Conservation (phyloP, 345 rosid genomes). For the Citropsis articulata region DNA sequence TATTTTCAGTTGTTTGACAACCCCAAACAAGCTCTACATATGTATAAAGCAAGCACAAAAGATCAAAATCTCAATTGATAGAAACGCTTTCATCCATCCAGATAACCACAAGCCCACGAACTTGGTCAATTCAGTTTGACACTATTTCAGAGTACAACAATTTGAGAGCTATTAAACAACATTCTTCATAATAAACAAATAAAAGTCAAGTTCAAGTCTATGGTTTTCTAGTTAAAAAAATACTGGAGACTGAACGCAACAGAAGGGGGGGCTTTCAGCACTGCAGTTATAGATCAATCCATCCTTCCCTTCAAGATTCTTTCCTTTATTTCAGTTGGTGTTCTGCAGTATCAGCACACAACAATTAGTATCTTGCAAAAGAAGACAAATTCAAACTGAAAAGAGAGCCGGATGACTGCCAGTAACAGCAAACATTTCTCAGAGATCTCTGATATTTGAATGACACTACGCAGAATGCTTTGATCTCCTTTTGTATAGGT, state of each 20-base stretch:
- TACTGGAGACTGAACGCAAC: not conserved
- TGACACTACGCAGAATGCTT: not conserved
- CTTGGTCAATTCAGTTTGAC: not conserved
- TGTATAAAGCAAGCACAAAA: not conserved
- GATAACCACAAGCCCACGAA: not conserved
- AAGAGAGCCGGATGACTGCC: not conserved
- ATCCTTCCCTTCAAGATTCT: constrained; percentile 94
- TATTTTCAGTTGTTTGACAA: not conserved
- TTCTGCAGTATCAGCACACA: constrained; percentile 42
- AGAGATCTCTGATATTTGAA: too few relatives aligned
- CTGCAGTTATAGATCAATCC: constrained; percentile 47
- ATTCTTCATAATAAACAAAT: not conserved
- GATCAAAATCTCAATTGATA: not conserved
- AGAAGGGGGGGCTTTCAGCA: not conserved
- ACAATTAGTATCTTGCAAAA: not conserved
- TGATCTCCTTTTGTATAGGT: not conserved
- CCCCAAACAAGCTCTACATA: too few relatives aligned
- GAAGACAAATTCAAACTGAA: not conserved
- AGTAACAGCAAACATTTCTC: not conserved
- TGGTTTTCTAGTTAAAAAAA: not conserved
- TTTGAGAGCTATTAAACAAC: not conserved
- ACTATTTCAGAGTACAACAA: not conserved
- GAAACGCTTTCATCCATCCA: not conserved
- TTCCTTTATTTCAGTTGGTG: constrained; percentile 82
- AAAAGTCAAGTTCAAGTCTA: not conserved